Base-by-base conservation (phyloP, 1,284 basidiomycete genomes). In the Sanghuangporus weigelae region DNA sequence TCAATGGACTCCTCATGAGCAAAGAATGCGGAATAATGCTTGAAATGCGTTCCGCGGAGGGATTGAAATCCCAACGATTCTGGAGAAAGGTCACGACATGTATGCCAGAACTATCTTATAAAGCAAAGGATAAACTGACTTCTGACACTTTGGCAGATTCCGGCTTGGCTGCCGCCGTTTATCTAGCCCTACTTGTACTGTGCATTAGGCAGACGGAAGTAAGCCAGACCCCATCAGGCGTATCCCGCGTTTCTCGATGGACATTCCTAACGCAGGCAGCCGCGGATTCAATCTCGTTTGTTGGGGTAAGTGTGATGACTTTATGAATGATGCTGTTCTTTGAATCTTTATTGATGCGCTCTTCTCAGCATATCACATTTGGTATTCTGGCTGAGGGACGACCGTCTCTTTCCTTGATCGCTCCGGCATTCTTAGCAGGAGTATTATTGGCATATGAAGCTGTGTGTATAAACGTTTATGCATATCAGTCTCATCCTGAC, bases 61-160 rank as follows among this genome's bases (percentile, higher is more conserved):
- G 92, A 0, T 72, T 94, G 59, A 83, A 87, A 86, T 86, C 81
- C 35, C 81, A 80, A 68, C 83, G 82, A 4, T 90, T 94, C 70
- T 92, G 90, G 77, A 81, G 86, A 59, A 93, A 92, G 76, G 86
- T 92, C 35, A 89, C 90, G 2, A 89, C 86, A 14, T 95, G 92
- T 93, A 69, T 70, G 86, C 76, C n/a, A 31, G 26, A 31, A 31
- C 26, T 31, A 31, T 31, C 26, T 31, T 31, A 12, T 56, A 54
- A 12, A 31, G 26, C 26, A 31, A 31, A 31, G 26, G 26, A 31
- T 38, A 14, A 40, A 14, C n/a, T 36, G 39, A 61, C 14, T 38
- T n/a, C 38, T 39, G 12, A 26, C 39, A 59, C 14, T 35, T 48
- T 48, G 62, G 8, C 66, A 95, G 92, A 95, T 75, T 89, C 92